Conservation (phyloP, 73 alveolate species). For the Tetrahymena elliotti region DNA sequence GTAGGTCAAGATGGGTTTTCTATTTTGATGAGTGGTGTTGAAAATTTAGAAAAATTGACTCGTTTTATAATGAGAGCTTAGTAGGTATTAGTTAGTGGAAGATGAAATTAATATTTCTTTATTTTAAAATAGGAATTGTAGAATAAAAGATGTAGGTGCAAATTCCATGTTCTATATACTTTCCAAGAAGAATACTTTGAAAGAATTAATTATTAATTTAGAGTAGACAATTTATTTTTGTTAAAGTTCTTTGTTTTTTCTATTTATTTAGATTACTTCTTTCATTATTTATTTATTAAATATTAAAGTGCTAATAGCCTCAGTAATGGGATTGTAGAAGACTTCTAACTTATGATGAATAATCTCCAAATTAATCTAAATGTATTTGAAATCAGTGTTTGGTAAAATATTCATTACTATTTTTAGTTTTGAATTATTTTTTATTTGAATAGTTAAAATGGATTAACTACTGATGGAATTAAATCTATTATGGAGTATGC, state of each 20-base stretch:
- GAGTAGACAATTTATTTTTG: background rate
- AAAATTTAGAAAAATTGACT: background rate
- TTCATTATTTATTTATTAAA: background rate
- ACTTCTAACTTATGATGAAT: background rate
- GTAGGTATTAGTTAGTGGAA: background rate
- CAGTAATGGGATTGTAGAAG: background rate
- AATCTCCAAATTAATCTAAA: background rate
- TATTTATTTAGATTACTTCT: background rate
- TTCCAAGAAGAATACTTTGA: background rate
- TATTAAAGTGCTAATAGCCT: background rate
- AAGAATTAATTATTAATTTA: background rate
- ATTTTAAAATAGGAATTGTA: background rate
- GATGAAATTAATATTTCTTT: background rate
- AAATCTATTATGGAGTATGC: background rate
- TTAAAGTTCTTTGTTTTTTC: background rate
- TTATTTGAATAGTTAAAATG: background rate
- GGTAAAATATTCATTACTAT: background rate
- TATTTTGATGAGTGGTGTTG: background rate
- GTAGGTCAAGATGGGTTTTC: background rate
- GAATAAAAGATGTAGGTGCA: background rate
- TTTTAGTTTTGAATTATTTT: too few species aligned
- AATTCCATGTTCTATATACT: background rate
- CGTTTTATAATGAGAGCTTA: background rate
- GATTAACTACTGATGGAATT: background rate
- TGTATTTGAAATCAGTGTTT: background rate